phyloP scores from a whole-genome alignment of 164 flowering plant species.

The Magnolia kwangsiensis region DNA sequence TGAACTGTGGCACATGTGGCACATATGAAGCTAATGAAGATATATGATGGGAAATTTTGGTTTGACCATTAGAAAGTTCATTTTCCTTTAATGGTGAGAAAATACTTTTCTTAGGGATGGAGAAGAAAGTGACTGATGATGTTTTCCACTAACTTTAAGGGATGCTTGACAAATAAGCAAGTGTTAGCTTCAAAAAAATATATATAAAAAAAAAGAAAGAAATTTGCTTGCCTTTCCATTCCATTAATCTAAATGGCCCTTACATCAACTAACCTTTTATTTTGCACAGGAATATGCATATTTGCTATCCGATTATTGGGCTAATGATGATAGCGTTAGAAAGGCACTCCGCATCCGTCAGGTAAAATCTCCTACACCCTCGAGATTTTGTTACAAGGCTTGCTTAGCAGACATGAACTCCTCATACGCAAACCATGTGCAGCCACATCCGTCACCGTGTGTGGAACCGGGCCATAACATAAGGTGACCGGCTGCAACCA shows the following conservation, averaged over 20 bases:
- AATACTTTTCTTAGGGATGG: no score
- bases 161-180: no score
- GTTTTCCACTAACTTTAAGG: no score
- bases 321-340: conserved; percentile 17
- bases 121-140: no score
- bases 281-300: conserved; percentile 12
- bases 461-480: neutral
- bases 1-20: no score
- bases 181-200: neutral
- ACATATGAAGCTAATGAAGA: no score
- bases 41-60: no score
- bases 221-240: neutral
- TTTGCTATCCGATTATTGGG: conserved; percentile 21
- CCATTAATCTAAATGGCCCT: neutral
- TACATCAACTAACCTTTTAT: neutral
- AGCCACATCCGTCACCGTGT: neutral
- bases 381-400: neutral
- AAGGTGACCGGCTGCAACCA: neutral
- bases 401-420: neutral
- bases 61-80: no score
- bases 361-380: conserved; percentile 6
- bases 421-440: neutral
- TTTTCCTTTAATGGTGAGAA: no score
- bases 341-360: conserved; percentile 20
- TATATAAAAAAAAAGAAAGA: no score